Percentiles rank a stretch among this genome's conserved stretches.
Conservation (phyloP, 345 rosid genomes). For the Salix koriyanagi region DNA sequence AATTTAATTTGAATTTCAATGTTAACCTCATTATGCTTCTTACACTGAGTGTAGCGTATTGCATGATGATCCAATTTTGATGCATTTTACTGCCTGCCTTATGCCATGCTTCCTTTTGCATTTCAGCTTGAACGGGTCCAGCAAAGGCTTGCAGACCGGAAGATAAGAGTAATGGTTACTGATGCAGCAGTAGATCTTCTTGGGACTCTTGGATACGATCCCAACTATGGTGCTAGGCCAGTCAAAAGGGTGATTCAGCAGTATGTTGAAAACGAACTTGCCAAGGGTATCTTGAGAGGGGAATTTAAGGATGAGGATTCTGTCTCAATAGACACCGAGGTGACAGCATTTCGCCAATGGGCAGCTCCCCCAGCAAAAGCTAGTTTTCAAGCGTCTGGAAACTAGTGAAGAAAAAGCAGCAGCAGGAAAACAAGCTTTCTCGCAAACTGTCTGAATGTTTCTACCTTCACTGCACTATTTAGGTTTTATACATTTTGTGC, state of each 20-base stretch:
- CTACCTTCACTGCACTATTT: background rate
- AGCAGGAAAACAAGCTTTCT: conserved; percentile 34
- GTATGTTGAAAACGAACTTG: conserved; percentile 87
- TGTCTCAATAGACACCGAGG: conserved; percentile 64
- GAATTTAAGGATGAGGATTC: conserved; percentile 83
- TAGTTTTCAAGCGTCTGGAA: conserved; percentile 54
- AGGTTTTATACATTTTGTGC: conserved; percentile 7
- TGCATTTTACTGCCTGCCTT: background rate
- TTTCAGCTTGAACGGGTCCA: conserved; percentile 86
- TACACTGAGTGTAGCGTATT: background rate
- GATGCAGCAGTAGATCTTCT: conserved; percentile 78
- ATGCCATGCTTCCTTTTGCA: conserved; percentile 8
- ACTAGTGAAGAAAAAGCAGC: conserved; percentile 22
- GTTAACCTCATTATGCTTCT: background rate
- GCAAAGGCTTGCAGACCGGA: conserved; percentile 78
- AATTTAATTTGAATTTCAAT: background rate
- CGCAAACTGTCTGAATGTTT: conserved; percentile 21
- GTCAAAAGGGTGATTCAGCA: conserved; percentile 97
- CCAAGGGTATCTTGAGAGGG: conserved; percentile 90
- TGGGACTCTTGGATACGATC: conserved; percentile 86
- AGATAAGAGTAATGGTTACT: conserved; percentile 65
- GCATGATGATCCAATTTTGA: background rate
- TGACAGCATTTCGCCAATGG: conserved; percentile 64
- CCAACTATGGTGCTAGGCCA: conserved; percentile 94
- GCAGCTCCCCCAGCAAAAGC: conserved; percentile 80